Conservation (phyloP, 2,329 filamentous ascomycete genomes). For the Ophiostoma tasmaniense region DNA sequence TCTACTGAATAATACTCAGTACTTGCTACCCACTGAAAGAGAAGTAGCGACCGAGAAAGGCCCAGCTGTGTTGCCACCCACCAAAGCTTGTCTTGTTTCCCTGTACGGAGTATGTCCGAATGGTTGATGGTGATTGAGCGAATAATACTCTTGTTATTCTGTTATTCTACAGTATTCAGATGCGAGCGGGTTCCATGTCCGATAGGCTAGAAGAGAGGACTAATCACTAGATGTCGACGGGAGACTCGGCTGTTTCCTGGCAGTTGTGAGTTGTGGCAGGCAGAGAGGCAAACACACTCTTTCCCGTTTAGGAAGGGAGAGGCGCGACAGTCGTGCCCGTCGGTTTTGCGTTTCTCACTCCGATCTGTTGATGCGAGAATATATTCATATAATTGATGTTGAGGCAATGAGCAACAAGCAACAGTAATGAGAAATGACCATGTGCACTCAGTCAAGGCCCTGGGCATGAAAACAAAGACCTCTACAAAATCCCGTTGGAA, state of each 20-base stretch:
- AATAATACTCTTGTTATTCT: too few relatives aligned
- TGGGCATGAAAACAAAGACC: too few relatives aligned
- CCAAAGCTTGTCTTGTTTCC: background rate
- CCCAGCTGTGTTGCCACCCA: background rate
- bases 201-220: background rate
- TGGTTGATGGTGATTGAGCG: background rate
- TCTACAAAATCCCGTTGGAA: too few relatives aligned
- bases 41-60: background rate
- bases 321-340: background rate
- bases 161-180: too few relatives aligned
- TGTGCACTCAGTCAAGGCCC: background rate
- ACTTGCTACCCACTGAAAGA: background rate
- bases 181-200: background rate
- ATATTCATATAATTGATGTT: background rate
- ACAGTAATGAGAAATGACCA: background rate
- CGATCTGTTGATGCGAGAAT: background rate
- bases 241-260: background rate
- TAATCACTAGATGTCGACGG: background rate
- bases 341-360: too few relatives aligned
- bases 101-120: background rate
- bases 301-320: conserved; percentile 4
- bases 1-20: background rate
- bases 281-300: background rate
- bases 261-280: background rate
- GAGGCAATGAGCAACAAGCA: background rate